Percentiles rank a stretch among this genome's conserved stretches.
These are phyloP conservation scores for Hydrangea macrophylla DNA, from an alignment of 148 eudicot genomes.

Conservation along the genomic window DNA sequence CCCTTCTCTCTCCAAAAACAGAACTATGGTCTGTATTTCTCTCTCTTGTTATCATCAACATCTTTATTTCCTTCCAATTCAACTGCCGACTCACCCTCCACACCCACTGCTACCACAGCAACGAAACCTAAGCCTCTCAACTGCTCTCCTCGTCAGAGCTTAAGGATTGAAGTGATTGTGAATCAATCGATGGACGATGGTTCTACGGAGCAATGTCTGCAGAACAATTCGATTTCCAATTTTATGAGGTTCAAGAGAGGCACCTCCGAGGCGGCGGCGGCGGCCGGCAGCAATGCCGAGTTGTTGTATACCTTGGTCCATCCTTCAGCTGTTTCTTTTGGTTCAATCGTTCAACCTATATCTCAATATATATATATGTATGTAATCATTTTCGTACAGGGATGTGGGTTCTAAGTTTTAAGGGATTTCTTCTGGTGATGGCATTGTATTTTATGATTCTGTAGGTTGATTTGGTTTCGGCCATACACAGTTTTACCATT, in stretches of 20 bases:
- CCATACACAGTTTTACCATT: too few relatives aligned
- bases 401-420: too few relatives aligned
- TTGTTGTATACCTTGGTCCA: constrained; percentile 93
- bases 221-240: constrained; percentile 73
- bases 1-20: not conserved
- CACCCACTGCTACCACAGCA: constrained; percentile 5
- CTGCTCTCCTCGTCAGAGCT: constrained; percentile 30
- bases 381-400: too few relatives aligned
- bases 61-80: constrained; percentile 21
- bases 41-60: constrained; percentile 40
- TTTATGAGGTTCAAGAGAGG: constrained; percentile 74
- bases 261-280: constrained; percentile 17
- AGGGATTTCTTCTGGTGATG: not conserved
- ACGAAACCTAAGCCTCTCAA: constrained; percentile 21
- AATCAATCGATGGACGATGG: constrained; percentile 26
- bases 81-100: constrained; percentile 21
- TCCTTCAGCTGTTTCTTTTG: constrained; percentile 77
- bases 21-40: constrained; percentile 29
- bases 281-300: constrained; percentile 41
- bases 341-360: constrained; percentile 29
- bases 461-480: constrained; percentile 98
- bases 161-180: constrained; percentile 14
- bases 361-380: not conserved
- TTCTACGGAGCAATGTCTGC: constrained; percentile 45
- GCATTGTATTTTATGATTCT: constrained; percentile 11